Evolutionary conservation across 139 green algal species (phyloP).

Genomic region (Ettlia oleoabundans): DNA sequence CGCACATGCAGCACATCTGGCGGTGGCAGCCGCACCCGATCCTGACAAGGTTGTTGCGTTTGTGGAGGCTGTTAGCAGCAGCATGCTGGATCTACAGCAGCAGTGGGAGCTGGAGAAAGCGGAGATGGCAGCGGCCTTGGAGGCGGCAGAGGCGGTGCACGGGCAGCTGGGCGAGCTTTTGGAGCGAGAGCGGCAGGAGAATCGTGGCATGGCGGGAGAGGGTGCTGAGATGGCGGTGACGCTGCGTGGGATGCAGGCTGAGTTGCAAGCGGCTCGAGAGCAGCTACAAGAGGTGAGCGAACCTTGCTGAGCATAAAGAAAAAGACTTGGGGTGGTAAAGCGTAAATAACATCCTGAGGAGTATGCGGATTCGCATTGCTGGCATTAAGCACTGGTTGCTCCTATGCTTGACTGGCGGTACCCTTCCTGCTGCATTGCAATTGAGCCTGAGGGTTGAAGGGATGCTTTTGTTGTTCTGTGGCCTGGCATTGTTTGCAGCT

Average conservation of each 20-base stretch:
- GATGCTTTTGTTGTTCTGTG: background rate
- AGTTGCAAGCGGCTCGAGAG: slow-evolving; percentile 2
- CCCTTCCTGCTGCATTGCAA: too few species aligned
- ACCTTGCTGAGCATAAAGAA: too few species aligned
- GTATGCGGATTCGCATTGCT: too few species aligned
- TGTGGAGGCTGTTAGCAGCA: slow-evolving; percentile 32
- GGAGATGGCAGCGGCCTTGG: slow-evolving; percentile 10
- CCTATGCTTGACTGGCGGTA: too few species aligned
- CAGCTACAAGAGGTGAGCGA: background rate
- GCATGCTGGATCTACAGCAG: slow-evolving; percentile 14
- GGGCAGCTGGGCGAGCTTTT: slow-evolving; percentile 26
- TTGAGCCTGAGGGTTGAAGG: too few species aligned
- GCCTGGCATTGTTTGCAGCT: background rate
- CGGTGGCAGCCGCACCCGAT: background rate
- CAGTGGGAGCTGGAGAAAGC: slow-evolving; percentile 19
- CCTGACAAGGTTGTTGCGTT: slow-evolving; percentile 24
- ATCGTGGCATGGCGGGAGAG: slow-evolving; percentile 4
- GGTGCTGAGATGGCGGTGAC: background rate
- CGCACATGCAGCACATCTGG: too few species aligned
- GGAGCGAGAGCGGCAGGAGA: slow-evolving; percentile 21
- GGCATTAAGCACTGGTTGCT: too few species aligned
- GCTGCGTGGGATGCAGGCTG: background rate
- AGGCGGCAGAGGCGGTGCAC: slow-evolving; percentile 16
- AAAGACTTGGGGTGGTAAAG: too few species aligned
- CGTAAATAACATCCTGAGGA: too few species aligned